Conservation (phyloP, 345 rosid genomes). For the Clarkia xantiana region DNA sequence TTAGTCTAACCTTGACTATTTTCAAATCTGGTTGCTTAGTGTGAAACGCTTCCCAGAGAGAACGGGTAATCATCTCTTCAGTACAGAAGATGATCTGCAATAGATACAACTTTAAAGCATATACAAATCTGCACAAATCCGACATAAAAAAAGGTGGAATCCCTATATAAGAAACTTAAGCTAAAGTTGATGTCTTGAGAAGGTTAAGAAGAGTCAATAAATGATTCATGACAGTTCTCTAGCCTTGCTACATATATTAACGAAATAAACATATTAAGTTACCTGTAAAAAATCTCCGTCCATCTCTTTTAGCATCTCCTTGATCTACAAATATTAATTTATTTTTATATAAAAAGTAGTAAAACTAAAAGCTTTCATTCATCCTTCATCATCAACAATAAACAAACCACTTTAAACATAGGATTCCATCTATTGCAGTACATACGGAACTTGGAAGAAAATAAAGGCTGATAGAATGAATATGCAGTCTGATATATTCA, state of each 20-base stretch:
- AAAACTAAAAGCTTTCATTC: neutral
- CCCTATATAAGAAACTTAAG: too few species aligned
- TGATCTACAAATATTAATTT: constrained; percentile 28
- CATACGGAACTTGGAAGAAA: too few species aligned
- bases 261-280: neutral
- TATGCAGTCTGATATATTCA: neutral
- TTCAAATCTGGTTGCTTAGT: constrained; percentile 52
- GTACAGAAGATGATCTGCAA: constrained; percentile 55
- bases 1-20: constrained; percentile 32
- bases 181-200: neutral
- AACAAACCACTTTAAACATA: too few species aligned
- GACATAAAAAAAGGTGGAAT: too few species aligned
- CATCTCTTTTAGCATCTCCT: constrained; percentile 47
- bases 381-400: neutral
- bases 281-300: constrained; percentile 90
- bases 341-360: neutral
- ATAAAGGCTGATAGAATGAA: neutral
- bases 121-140: neutral
- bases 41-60: constrained; percentile 72
- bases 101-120: neutral
- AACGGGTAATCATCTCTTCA: constrained; percentile 47
- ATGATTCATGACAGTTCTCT: neutral
- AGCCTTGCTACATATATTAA: too few species aligned
- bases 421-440: too few species aligned
- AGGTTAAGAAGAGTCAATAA: neutral